A percentile compares a stretch with the other conserved stretches of the same genome.
These are phyloP conservation scores for Teunomyces pallodes DNA, from an alignment of 805 yeast genomes.

Conservation along the genomic window DNA sequence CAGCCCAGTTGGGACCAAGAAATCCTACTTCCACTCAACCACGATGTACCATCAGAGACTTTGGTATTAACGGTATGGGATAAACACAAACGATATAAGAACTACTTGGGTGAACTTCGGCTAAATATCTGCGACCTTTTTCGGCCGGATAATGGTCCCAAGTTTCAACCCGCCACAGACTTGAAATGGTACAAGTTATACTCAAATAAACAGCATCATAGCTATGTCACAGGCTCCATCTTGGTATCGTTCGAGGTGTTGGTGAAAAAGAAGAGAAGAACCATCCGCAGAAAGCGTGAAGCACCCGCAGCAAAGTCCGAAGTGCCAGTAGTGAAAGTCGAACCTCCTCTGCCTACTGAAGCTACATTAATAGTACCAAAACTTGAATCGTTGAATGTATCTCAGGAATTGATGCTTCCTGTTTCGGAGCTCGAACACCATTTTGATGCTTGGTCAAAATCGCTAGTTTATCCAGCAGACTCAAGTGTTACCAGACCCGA, in stretches of 20 bases:
- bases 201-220: constrained; percentile 36
- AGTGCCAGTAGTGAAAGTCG: background rate
- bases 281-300: constrained; percentile 2
- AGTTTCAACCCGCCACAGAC: constrained; percentile 18
- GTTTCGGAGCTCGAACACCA: constrained; percentile 10
- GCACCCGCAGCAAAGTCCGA: background rate
- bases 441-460: constrained; percentile 25
- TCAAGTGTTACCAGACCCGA: constrained; percentile 18
- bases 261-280: constrained; percentile 14
- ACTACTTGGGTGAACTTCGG: constrained; percentile 41
- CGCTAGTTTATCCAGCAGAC: constrained; percentile 26
- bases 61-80: constrained; percentile 40
- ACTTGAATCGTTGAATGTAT: constrained; percentile 6
- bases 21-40: constrained; percentile 28
- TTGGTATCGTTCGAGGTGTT: constrained; percentile 41
- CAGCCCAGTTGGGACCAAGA: constrained; percentile 43
- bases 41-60: constrained; percentile 26
- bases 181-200: constrained; percentile 46
- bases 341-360: background rate
- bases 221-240: constrained; percentile 49
- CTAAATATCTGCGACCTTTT: constrained; percentile 30
- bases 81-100: constrained; percentile 33
- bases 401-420: constrained; percentile 5
- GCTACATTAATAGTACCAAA: background rate
- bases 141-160: constrained; percentile 5